Percentiles rank a stretch among this genome's conserved stretches.
These are phyloP conservation scores for Miamiensis avidus DNA, from an alignment of 169 alveolate species.

Conservation along the genomic window DNA sequence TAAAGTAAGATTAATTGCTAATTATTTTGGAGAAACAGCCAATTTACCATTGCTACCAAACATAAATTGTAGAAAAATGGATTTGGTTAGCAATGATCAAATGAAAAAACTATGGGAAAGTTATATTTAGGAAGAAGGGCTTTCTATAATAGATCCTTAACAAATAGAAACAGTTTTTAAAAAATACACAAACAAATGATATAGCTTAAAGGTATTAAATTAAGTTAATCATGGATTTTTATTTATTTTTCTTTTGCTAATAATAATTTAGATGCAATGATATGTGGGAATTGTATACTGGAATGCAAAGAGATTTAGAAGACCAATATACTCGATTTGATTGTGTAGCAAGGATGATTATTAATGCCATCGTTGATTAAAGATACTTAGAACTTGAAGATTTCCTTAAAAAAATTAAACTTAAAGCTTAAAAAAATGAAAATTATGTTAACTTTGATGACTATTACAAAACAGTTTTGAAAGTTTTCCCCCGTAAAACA, in stretches of 20 bases:
- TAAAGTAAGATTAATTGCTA: not conserved
- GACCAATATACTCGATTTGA: constrained; percentile 10
- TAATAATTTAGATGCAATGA: constrained; percentile 14
- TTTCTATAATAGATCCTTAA: not conserved
- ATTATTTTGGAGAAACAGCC: too few species aligned
- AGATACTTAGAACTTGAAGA: constrained; percentile 20
- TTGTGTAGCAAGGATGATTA: not conserved
- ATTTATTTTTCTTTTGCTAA: not conserved
- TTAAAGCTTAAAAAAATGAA: constrained; percentile 2
- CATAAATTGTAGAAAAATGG: too few species aligned
- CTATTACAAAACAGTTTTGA: not conserved
- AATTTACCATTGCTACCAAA: too few species aligned
- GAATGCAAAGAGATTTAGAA: constrained; percentile 2
- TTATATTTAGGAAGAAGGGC: not conserved
- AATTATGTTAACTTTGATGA: constrained; percentile 3
- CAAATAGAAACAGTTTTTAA: not conserved
- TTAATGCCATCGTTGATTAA: constrained; percentile 3
- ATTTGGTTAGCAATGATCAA: not conserved
- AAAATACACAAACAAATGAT: not conserved
- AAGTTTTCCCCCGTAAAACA: constrained; percentile 10
- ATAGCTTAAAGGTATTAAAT: not conserved
- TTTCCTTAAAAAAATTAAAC: not conserved
- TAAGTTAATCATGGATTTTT: not conserved
- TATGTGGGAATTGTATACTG: not conserved
- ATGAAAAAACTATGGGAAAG: not conserved